Base-by-base conservation (phyloP, 2,329 filamentous ascomycete genomes). In the Pseudopyricularia javanii region DNA sequence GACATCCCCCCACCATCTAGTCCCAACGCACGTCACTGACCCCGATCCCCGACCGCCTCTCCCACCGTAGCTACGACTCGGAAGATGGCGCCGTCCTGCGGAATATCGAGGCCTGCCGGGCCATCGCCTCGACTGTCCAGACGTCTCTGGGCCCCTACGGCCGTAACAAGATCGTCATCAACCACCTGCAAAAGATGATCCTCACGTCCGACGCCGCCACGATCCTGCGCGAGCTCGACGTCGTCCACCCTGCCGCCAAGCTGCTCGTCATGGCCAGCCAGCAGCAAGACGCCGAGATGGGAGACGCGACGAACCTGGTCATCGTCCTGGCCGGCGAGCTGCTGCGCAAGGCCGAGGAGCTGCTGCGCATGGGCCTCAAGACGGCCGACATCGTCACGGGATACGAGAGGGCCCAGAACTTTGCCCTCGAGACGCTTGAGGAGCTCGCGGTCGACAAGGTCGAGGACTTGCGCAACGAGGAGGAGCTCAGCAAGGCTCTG, bases 161-260 rank as follows among this genome's bases (percentile, higher is more conserved):
- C 65, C 88, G 93, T 71, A 98, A 98, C 79, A 98, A 98, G 77
- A 91, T 98, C 66, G 89, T 98, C 74, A 97, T 98, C 78, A 98
- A 98, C 78, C 94, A 98, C 74, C 79, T 98, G 58, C 89, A 95
- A 71, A 98, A 98, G 79, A 96, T 98, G 93, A 95, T 96, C 63
- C 78, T 98, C 59, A 98, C 94, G 61, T 97, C 91, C 56, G 93
- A 98, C 67, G 93, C 93, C 59, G 93, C 93, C 59, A 97, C 93
- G 45, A 98, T 98, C 67, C 80, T 98, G 62, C 86, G 90, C 65
- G 94, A 98, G 74, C 83, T 98, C 69, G 93, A 98, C 65, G 93
- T 98, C 57, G 91, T 98, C 54, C 93, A 98, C 74, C 93, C 94
- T 57, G 93, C 93, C 54, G 94, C 93, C 51, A 98, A 98, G 75